Conservation (phyloP, 2,329 filamentous ascomycete genomes). For the Fonsecaea multimorphosa region DNA sequence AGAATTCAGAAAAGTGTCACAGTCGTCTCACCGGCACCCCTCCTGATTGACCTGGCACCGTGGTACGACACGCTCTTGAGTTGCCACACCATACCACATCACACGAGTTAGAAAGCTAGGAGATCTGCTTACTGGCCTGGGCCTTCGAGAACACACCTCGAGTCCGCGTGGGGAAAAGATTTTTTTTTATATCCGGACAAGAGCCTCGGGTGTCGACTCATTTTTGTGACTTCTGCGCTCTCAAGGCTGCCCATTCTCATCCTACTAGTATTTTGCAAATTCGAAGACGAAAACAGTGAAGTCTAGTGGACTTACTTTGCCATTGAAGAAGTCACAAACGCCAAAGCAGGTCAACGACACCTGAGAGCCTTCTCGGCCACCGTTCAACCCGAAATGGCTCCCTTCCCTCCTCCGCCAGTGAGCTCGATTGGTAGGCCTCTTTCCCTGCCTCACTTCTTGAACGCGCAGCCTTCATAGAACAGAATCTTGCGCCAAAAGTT, state of each 20-base stretch:
- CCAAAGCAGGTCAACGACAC: not conserved
- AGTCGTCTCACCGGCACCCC: not conserved
- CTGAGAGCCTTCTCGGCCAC: not conserved
- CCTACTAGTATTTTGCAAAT: not conserved
- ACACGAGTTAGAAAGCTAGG: not conserved
- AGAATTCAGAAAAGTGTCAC: not conserved
- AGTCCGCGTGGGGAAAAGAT: not conserved
- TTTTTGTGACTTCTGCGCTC: not conserved
- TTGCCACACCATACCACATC: constrained; percentile 6
- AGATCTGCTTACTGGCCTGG: constrained; percentile 9
- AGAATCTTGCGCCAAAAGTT: not conserved
- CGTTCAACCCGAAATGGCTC: constrained; percentile 27
- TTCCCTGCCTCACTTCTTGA: not conserved
- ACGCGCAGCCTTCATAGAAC: too few species aligned
- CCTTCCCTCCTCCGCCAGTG: constrained; percentile 77
- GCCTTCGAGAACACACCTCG: not conserved
- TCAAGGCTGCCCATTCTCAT: not conserved
- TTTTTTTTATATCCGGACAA: not conserved
- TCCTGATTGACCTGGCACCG: not conserved
- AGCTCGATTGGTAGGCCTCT: constrained; percentile 69
- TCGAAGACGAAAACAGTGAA: not conserved
- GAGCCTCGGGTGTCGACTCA: not conserved
- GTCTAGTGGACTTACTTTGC: not conserved
- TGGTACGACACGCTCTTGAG: not conserved
- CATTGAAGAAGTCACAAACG: not conserved